phyloP scores from a whole-genome alignment of 73 alveolate genomes.

The Tetrahymena thermophila region DNA sequence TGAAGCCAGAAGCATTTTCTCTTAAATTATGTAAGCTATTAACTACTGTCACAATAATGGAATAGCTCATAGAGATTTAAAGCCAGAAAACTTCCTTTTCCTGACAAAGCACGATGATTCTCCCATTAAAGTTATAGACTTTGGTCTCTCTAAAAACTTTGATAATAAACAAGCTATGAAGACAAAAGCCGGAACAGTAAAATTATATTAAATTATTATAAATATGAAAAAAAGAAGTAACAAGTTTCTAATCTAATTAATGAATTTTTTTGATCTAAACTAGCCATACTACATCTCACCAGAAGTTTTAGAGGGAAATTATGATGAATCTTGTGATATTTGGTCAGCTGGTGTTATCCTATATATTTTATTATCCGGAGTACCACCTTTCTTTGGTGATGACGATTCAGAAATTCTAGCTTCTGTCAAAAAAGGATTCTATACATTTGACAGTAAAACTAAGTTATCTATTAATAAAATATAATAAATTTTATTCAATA shows the following conservation, averaged over 20 bases:
- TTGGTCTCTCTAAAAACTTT: conserved; percentile 74
- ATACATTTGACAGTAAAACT: conserved; percentile 36
- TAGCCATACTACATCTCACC: conserved; percentile 63
- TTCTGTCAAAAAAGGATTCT: conserved; percentile 39
- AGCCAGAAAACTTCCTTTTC: conserved; percentile 84
- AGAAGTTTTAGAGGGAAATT: conserved; percentile 50
- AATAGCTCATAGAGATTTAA: conserved; percentile 82
- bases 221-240: background rate
- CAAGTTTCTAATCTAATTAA: background rate
- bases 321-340: conserved; percentile 62
- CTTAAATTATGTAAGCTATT: conserved; percentile 65
- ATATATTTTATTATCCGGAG: conserved; percentile 65
- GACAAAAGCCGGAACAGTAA: conserved; percentile 65
- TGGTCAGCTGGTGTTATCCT: conserved; percentile 78
- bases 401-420: conserved; percentile 66
- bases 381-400: conserved; percentile 93
- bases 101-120: conserved; percentile 57
- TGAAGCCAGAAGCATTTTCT: conserved; percentile 65
- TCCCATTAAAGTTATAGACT: conserved; percentile 72
- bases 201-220: background rate
- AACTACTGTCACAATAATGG: conserved; percentile 69
- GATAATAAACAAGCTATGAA: conserved; percentile 43
- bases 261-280: background rate
- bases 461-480: background rate
- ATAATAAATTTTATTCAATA: conserved; percentile 13